These are phyloP conservation scores for Myxozyma nipponensis DNA, from an alignment of 805 yeast genomes.

Conservation along the genomic window DNA sequence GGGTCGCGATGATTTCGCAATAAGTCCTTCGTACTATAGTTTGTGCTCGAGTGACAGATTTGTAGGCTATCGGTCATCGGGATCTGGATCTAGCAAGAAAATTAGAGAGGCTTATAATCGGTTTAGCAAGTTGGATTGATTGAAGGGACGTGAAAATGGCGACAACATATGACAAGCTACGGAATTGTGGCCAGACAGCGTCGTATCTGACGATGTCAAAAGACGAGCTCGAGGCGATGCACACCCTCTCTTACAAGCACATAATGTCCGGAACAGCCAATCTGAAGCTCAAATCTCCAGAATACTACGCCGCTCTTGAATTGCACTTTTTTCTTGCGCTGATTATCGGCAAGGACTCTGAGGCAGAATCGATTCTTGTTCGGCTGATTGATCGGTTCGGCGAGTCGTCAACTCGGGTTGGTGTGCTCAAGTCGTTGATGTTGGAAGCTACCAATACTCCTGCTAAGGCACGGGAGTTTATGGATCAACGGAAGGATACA, in stretches of 20 bases:
- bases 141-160: constrained; percentile 10
- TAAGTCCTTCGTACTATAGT: too few relatives aligned
- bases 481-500: constrained; percentile 36
- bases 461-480: constrained; percentile 39
- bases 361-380: constrained; percentile 65
- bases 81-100: too few relatives aligned
- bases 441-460: constrained; percentile 51
- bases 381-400: constrained; percentile 65
- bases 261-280: constrained; percentile 32
- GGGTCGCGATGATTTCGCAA: too few relatives aligned
- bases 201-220: constrained; percentile 14
- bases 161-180: constrained; percentile 10
- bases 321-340: constrained; percentile 66
- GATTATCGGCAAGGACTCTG: constrained; percentile 59
- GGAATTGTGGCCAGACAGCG: constrained; percentile 12
- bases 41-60: too few relatives aligned
- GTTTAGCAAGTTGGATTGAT: not conserved
- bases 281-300: constrained; percentile 37
- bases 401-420: constrained; percentile 52
- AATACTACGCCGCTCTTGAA: constrained; percentile 60
- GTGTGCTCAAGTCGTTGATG: constrained; percentile 52
- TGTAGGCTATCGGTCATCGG: too few relatives aligned
- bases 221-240: constrained; percentile 4
- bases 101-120: too few relatives aligned
- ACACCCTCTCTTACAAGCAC: constrained; percentile 9